phyloP scores from a whole-genome alignment of 1,284 basidiomycete species.

The Boletellus deceptivus region DNA sequence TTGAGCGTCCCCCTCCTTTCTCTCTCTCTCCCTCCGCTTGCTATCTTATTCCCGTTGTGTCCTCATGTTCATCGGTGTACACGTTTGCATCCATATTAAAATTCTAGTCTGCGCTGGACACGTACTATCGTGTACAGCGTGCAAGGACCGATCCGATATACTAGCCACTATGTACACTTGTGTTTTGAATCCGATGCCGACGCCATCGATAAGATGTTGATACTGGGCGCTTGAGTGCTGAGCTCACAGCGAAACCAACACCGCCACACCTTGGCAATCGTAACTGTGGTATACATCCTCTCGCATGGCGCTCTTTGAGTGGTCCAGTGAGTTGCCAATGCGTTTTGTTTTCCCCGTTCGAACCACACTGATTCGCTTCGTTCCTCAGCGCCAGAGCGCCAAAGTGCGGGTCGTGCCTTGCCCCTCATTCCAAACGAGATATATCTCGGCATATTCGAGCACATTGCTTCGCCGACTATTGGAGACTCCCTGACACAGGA shows the following conservation, averaged over 20 bases:
- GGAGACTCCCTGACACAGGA: constrained; percentile 1
- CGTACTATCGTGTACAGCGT: too few species aligned
- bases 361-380: background rate
- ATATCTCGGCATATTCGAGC: constrained; percentile 38
- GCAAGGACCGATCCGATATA: too few species aligned
- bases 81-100: constrained; percentile 18
- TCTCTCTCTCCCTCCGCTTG: background rate
- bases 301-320: constrained; percentile 3
- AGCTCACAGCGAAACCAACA: too few species aligned
- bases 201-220: too few species aligned
- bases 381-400: constrained; percentile 21
- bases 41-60: constrained; percentile 29
- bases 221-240: too few species aligned
- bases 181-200: too few species aligned
- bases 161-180: too few species aligned
- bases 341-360: background rate
- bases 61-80: constrained; percentile 10
- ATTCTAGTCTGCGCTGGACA: too few species aligned
- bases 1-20: constrained; percentile 40
- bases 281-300: too few species aligned
- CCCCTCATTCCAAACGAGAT: constrained; percentile 34
- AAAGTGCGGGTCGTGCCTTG: background rate
- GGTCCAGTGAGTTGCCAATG: constrained; percentile 10
- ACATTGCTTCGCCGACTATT: constrained; percentile 11
- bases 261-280: too few species aligned